Evolutionary conservation across 2,329 filamentous ascomycete genomes (phyloP), one percentile per base, ranked within the genome.

Genomic region (Ramichloridium luteum): DNA sequence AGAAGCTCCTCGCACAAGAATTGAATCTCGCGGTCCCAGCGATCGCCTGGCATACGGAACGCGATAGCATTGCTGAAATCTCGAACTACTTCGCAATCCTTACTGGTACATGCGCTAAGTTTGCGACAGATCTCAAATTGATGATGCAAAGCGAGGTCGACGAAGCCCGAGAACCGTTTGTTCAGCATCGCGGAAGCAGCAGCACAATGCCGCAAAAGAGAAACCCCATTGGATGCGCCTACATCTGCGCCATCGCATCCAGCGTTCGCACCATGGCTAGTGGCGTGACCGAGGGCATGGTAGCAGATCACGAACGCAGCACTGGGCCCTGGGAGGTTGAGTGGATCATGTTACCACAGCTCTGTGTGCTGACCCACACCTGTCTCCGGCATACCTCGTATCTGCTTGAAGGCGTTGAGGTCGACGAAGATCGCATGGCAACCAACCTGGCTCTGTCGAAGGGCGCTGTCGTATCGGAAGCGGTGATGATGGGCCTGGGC

Each of bases 201-300:
- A 68, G 61, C 1, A 71, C 68, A 0, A 71, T 72, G 68, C 67
- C 68, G 1, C 67, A 71, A 45, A 51, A 50, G 34, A 39, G 47
- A 2, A 51, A 50, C 25, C 48, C 48, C 2, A 50, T 51, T 27
- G 40, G 40, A 1, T 37, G 39, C 20, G 47, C 48, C 37, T 49
- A 50, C 28, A 41, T 50, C 12, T 45, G 39, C 13, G 36, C 47
- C 13, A 43, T 45, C 38, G 45, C 46, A 5, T 32, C 35, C 13
- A 43, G 32, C n/a, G 42, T 49, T 4, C 38, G 46, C 2, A 31
- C 27, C 6, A 42, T 51, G 38, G 28, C 36, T 5, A 26, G 25
- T 2, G 37, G 35, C 1, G 43, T 51, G 34, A 30, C 45, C 1
- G 47, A 47, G 27, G 47, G 46, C 5, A 31, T 51, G 5, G 47